Evolutionary conservation across 495 filamentous ascomycete species (phyloP), one percentile per base, ranked within the genome.

Genomic region (Aspergillus conjunctus): DNA sequence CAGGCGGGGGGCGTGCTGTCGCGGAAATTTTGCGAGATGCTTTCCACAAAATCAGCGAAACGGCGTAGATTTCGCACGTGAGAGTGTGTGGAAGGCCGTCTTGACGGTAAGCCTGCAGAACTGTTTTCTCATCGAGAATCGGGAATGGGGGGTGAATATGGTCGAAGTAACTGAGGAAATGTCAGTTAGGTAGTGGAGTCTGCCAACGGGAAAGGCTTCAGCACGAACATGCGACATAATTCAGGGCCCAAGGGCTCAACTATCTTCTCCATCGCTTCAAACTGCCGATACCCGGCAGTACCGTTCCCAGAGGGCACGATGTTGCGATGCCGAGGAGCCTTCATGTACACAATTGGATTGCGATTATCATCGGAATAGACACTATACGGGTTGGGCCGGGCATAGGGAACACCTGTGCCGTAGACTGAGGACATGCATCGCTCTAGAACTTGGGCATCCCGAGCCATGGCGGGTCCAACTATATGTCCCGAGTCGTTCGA

Each of bases 261-360:
- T 15, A 57, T 45, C 21, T 57, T 57, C 30, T 57, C 54, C 54
- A 57, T 57, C 2, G 54, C 54, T n/a, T 57, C 54, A n/a, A 57
- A 57, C 39, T 57, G 54, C 30, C 30, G 34, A 14, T 18, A 57
- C 17, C 54, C 54, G 4, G 54, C 54, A 8, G 54, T 57, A 12
- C 54, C 54, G 15, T 57, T 57, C 3, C 54, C 54, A 10, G 54
- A 57, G 14, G 54, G 43, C 30, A 37, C 54, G 9, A 48, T 20
- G 31, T 48, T 48, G 9, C 54, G 43, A 14, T 57, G 54, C 30
- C 54, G 44, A 1, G 54, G 54, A 2, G 37, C 54, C 30, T 57
- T 57, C 54, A 57, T 57, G 15, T 57, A 57, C 0, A 57, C 17
- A n/a, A 57, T 32, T 6, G 54, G 54, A 18, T 57, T 57, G 41